Evolutionary conservation across 2,329 filamentous ascomycete genomes (phyloP).

Genomic region (Lasiodiplodia sp.): DNA sequence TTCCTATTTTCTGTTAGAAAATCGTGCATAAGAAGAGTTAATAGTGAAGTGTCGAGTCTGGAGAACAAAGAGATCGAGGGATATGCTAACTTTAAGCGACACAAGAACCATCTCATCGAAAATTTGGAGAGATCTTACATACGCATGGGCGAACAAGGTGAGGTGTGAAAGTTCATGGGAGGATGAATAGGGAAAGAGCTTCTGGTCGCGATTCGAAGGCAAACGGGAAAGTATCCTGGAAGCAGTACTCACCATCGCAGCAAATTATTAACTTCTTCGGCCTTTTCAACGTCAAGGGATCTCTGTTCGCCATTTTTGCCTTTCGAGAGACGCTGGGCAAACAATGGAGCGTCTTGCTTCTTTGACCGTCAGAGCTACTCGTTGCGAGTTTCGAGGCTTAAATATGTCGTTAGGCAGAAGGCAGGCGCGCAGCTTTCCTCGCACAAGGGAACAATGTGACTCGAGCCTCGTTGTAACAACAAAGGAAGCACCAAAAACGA

Average conservation of each 20-base stretch:
- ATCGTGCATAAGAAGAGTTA: neutral
- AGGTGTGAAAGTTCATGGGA: neutral
- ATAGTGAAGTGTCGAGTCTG: neutral
- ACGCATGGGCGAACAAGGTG: neutral
- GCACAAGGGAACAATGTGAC: neutral
- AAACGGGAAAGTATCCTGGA: neutral
- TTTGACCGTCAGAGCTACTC: neutral
- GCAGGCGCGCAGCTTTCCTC: neutral
- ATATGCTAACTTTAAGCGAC: neutral
- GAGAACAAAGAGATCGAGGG: neutral
- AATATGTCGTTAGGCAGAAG: neutral
- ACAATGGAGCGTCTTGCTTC: neutral
- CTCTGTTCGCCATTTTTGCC: neutral
- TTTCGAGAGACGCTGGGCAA: neutral
- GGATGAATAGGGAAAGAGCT: too few relatives aligned
- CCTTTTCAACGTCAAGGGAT: neutral
- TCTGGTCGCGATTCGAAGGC: neutral
- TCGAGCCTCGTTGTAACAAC: neutral
- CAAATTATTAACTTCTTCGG: slow-evolving; percentile 30
- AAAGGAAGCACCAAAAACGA: neutral
- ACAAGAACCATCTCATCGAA: neutral
- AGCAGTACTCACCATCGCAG: slow-evolving; percentile 27
- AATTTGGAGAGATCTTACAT: neutral
- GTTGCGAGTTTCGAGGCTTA: neutral
- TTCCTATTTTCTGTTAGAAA: slow-evolving; percentile 1